Percentiles rank a stretch among this genome's conserved stretches.
Evolutionary conservation across 1,284 basidiomycete species (phyloP).

Genomic region (Ceratobasidium sp.): DNA sequence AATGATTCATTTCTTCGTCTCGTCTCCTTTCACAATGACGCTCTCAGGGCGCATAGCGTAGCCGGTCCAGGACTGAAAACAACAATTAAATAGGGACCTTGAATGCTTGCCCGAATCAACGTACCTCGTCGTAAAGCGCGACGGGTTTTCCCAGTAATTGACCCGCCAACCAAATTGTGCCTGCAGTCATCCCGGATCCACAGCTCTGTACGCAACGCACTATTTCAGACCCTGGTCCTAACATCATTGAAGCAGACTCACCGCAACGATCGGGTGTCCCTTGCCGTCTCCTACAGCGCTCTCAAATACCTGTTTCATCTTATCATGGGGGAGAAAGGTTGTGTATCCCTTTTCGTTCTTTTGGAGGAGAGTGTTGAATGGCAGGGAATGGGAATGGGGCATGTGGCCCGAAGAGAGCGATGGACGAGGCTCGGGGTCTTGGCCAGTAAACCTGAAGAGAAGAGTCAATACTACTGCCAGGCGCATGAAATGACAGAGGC

Average conservation of each 20-base stretch:
- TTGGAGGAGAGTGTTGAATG: slow-evolving; percentile 84
- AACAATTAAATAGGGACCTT: slow-evolving; percentile 29
- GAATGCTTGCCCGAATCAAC: not conserved
- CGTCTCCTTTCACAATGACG: slow-evolving; percentile 65
- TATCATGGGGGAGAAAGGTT: slow-evolving; percentile 68
- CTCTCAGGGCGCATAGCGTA: slow-evolving; percentile 79
- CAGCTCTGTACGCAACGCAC: slow-evolving; percentile 78
- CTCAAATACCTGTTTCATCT: slow-evolving; percentile 73
- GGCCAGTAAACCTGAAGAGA: slow-evolving; percentile 76
- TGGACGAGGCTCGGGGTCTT: slow-evolving; percentile 89
- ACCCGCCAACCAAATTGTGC: slow-evolving; percentile 86
- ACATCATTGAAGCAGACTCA: slow-evolving; percentile 49
- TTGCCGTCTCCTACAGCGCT: slow-evolving; percentile 66
- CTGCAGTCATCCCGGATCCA: slow-evolving; percentile 98
- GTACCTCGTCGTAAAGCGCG: slow-evolving; percentile 60
- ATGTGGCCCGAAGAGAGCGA: slow-evolving; percentile 94
- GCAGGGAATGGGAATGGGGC: slow-evolving; percentile 86
- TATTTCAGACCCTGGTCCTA: slow-evolving; percentile 63
- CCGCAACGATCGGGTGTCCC: slow-evolving; percentile 24
- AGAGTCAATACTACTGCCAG: not conserved
- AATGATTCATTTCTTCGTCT: slow-evolving; percentile 17
- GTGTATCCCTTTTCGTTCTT: slow-evolving; percentile 69
- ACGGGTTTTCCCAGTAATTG: slow-evolving; percentile 52
- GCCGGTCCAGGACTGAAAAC: slow-evolving; percentile 82
- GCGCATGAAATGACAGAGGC: slow-evolving; percentile 51